These are phyloP conservation scores for Salix udensis DNA, from an alignment of 345 rosid genomes.

Conservation along the genomic window DNA sequence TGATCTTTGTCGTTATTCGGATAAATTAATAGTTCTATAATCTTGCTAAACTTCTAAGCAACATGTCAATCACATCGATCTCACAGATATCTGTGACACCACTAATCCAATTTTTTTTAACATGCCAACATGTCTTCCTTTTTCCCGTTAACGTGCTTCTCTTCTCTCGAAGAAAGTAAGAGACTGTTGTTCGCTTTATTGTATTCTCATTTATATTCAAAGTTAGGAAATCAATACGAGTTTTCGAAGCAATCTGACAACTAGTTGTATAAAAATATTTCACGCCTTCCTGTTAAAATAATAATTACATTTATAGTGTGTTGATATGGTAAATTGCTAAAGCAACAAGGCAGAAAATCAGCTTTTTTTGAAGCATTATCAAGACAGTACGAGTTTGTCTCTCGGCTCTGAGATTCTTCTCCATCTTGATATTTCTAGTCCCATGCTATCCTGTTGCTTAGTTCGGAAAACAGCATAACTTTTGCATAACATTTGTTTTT, in stretches of 20 bases:
- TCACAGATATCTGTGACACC: neutral
- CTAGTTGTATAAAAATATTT: neutral
- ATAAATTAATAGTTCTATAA: neutral
- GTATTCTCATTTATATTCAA: neutral
- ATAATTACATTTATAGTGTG: neutral
- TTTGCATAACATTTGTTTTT: neutral
- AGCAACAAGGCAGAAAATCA: neutral
- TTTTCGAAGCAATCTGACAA: neutral
- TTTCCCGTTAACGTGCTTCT: neutral
- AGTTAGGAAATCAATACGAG: neutral
- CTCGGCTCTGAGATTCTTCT: neutral
- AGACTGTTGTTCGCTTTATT: neutral
- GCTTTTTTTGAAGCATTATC: neutral
- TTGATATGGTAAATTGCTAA: neutral
- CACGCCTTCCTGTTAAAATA: neutral
- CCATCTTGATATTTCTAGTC: neutral
- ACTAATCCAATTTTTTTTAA: neutral
- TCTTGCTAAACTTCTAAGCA: constrained; percentile 17
- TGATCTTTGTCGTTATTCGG: neutral
- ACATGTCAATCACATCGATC: constrained; percentile 12
- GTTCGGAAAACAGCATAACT: neutral
- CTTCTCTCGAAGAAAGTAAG: neutral
- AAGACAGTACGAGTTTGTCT: neutral
- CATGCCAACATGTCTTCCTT: neutral
- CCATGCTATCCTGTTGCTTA: neutral